phyloP scores from a whole-genome alignment of 1,284 basidiomycete species.

The Leccinum colubrinum region DNA sequence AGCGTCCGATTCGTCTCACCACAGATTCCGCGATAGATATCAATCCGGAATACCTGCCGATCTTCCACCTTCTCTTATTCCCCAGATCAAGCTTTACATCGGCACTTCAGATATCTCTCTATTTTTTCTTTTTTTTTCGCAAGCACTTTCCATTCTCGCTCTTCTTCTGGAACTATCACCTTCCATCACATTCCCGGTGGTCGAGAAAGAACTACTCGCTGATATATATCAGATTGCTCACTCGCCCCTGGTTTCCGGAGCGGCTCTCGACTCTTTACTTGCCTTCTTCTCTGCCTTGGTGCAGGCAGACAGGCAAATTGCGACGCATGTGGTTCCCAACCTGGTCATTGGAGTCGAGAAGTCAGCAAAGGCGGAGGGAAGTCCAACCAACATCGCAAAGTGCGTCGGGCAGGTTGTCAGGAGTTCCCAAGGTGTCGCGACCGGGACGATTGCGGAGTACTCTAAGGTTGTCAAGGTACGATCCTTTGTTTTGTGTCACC shows the following conservation, averaged over 20 bases:
- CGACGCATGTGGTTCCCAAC: slow-evolving; percentile 72
- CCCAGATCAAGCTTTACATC: slow-evolving; percentile 75
- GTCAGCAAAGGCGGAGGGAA: slow-evolving; percentile 52
- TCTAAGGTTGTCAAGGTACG: slow-evolving; percentile 72
- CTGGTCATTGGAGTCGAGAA: slow-evolving; percentile 64
- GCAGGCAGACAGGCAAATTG: slow-evolving; percentile 78
- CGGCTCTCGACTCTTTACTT: slow-evolving; percentile 77
- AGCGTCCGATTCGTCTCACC: too few relatives aligned
- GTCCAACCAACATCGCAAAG: slow-evolving; percentile 72
- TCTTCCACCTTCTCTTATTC: slow-evolving; percentile 62
- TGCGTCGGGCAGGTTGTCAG: slow-evolving; percentile 81
- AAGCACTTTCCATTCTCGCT: slow-evolving; percentile 70
- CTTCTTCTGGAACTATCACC: slow-evolving; percentile 73
- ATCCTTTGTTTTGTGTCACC: neutral
- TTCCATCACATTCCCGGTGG: slow-evolving; percentile 59
- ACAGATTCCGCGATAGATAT: slow-evolving; percentile 45
- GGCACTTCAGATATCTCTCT: slow-evolving; percentile 73
- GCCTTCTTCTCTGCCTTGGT: slow-evolving; percentile 81
- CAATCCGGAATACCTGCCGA: slow-evolving; percentile 58
- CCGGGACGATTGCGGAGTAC: slow-evolving; percentile 80
- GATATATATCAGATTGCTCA: slow-evolving; percentile 72
- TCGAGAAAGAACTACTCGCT: slow-evolving; percentile 69
- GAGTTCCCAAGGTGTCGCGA: slow-evolving; percentile 66
- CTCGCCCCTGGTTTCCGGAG: slow-evolving; percentile 74
- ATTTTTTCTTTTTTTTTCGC: slow-evolving; percentile 46